Percentiles rank a stretch among this genome's conserved stretches.
Conservation (phyloP, 805 yeast species). For the Wickerhamiella brachini region DNA sequence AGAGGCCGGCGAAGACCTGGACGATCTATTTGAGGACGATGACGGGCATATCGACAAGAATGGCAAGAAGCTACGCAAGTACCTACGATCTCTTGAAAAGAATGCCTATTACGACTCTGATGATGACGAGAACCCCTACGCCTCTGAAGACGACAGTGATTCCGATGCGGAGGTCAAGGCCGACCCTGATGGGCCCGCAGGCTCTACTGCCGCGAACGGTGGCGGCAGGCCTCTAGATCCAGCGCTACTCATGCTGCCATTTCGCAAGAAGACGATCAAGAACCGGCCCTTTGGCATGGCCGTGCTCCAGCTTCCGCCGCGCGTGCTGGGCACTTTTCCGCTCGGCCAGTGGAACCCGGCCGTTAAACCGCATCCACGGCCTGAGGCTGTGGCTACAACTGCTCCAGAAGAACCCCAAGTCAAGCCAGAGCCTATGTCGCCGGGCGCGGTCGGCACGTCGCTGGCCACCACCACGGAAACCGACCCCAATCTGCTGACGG, state of each 20-base stretch:
- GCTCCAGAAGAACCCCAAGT: slow-evolving; percentile 6
- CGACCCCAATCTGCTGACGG: slow-evolving; percentile 39
- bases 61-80: slow-evolving; percentile 74
- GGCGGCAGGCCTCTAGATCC: slow-evolving; percentile 3
- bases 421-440: neutral
- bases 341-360: slow-evolving; percentile 75
- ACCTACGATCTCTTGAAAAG: slow-evolving; percentile 72
- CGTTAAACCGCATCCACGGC: slow-evolving; percentile 24
- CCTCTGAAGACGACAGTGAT: slow-evolving; percentile 47
- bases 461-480: slow-evolving; percentile 5
- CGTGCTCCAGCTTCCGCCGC: slow-evolving; percentile 49
- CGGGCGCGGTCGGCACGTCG: slow-evolving; percentile 27
- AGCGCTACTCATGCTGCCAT: slow-evolving; percentile 20
- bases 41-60: slow-evolving; percentile 64
- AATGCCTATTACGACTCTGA: slow-evolving; percentile 78
- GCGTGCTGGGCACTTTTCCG: slow-evolving; percentile 53
- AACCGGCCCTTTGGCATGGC: slow-evolving; percentile 41
- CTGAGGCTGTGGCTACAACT: slow-evolving; percentile 7
- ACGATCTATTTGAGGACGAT: slow-evolving; percentile 49
- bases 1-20: slow-evolving; percentile 43
- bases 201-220: slow-evolving; percentile 7
- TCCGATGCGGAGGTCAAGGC: slow-evolving; percentile 32
- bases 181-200: slow-evolving; percentile 18
- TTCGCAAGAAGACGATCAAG: slow-evolving; percentile 26
- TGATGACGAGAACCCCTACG: slow-evolving; percentile 73